phyloP scores from a whole-genome alignment of 2,329 filamentous ascomycete species.

The Pseudopithomyces maydicus region DNA sequence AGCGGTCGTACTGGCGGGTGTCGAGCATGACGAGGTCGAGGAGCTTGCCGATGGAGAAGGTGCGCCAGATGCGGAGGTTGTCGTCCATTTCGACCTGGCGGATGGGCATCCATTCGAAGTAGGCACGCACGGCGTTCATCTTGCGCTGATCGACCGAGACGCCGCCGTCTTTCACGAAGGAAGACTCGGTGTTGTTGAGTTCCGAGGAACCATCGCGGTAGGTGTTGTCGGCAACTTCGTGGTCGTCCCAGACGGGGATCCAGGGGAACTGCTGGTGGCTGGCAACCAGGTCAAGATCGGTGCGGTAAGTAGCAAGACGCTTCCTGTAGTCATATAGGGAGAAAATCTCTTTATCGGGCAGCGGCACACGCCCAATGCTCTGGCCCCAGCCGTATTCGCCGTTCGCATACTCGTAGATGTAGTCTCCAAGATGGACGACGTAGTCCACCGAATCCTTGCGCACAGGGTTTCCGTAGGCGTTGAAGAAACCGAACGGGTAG shows the following conservation, averaged over 20 bases:
- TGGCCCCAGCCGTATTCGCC: conserved; percentile 44
- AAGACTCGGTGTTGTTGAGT: conserved; percentile 52
- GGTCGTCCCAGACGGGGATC: conserved; percentile 55
- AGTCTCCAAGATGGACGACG: conserved; percentile 50
- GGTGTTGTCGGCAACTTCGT: conserved; percentile 49
- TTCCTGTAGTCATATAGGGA: conserved; percentile 53
- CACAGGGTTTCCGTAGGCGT: conserved; percentile 51
- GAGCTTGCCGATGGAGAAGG: conserved; percentile 45
- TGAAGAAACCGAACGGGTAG: conserved; percentile 54
- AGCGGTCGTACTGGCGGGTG: conserved; percentile 46
- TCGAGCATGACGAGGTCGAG: conserved; percentile 50
- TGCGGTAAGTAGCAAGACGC: conserved; percentile 48
- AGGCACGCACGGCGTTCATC: conserved; percentile 53
- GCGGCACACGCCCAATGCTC: conserved; percentile 35
- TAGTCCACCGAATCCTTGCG: conserved; percentile 50
- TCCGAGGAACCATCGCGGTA: conserved; percentile 47
- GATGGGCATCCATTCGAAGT: conserved; percentile 53
- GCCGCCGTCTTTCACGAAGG: conserved; percentile 46
- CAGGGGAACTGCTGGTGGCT: conserved; percentile 49
- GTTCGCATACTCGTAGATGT: conserved; percentile 50
- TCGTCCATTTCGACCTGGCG: conserved; percentile 52
- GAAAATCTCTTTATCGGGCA: conserved; percentile 45
- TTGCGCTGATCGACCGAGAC: conserved; percentile 51
- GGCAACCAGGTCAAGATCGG: conserved; percentile 47
- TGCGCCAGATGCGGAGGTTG: conserved; percentile 46